Evolutionary conservation across 164 flowering plant genomes (phyloP), one percentile per base, ranked within the genome.

Genomic region (Stephania cephalantha): DNA sequence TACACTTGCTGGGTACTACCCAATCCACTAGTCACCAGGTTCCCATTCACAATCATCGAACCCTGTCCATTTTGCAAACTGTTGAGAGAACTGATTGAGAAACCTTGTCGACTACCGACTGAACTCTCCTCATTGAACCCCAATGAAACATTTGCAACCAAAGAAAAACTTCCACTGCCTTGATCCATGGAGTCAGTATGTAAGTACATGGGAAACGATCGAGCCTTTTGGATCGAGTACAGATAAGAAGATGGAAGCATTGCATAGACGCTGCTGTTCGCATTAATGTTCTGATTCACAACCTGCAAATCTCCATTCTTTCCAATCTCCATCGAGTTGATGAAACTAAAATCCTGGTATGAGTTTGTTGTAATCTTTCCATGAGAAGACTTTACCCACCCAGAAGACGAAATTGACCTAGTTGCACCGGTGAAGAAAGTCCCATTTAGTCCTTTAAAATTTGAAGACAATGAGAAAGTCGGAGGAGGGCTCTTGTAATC

Each of bases 321-420:
- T 9, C 85, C 87, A 78, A 90, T 58, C 31, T 80, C 83, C 91
- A 92, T 91, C 10, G 4, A 42, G 82, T 92, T 93, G 4, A 44
- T 77, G 78, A 77, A 92, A 46, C 66, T 71, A 29, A 92, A 87
- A 1, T 72, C 76, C 78, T 91, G 99, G 55, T 46, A 30, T 2
- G 82, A 79, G 10, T 52, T 42, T 6, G 93, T 90, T 0, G 78
- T 83, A 79, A 93, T 77, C 3, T 79, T 87, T 22, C 99, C 99
- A 79, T 76, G 75, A 4, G 99, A 93, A 18, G 97, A 90, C 35
- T 85, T 83, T 17, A 95, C 88, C 97, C 91, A 87, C 69, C 99
- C 99, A 0, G 76, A 73, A 0, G 90, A 84, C 2, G 79, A 71
- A 17, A 91, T 79, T 4, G 82, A 72, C 82, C 95, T 81, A 31